A percentile compares a stretch with the other conserved stretches of the same genome.
Evolutionary conservation across 192 early-diverging fungal species (phyloP).

Genomic region (Backusella liffmaniae): DNA sequence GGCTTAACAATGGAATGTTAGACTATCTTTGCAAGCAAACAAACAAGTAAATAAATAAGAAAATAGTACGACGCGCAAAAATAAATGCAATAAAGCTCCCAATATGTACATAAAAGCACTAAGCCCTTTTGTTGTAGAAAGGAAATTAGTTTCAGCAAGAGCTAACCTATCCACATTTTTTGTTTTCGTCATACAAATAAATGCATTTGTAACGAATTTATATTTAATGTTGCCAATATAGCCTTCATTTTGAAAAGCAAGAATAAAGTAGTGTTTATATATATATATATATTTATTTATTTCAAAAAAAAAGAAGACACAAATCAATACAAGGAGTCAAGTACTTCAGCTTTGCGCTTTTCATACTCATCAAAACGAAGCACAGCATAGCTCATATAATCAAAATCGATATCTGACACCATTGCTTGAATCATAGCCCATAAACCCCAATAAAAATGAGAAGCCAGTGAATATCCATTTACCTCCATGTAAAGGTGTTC

Average conservation of each 20-base stretch:
- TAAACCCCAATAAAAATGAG: slow-evolving; percentile 91
- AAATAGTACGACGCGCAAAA: too few species aligned
- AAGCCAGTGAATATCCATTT: slow-evolving; percentile 78
- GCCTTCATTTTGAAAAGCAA: too few species aligned
- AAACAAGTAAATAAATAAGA: too few species aligned
- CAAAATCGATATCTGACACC: slow-evolving; percentile 92
- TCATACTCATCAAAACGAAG: slow-evolving; percentile 79
- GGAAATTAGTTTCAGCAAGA: too few species aligned
- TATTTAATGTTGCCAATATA: too few species aligned
- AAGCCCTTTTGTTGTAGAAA: neutral
- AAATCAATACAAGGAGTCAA: neutral
- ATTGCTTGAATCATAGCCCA: slow-evolving; percentile 82
- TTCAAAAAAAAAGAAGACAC: neutral
- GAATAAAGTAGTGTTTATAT: neutral
- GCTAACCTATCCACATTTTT: too few species aligned
- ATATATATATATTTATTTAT: neutral
- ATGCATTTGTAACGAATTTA: too few species aligned
- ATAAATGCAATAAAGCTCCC: too few species aligned
- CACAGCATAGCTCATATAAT: slow-evolving; percentile 87
- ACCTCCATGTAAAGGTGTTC: slow-evolving; percentile 75
- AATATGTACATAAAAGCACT: too few species aligned
- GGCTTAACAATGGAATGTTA: too few species aligned
- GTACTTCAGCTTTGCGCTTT: slow-evolving; percentile 33
- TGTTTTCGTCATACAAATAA: too few species aligned
- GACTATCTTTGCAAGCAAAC: too few species aligned